These are phyloP conservation scores for Colletotrichum caudatum DNA, from an alignment of 2,329 filamentous ascomycete genomes.

Conservation along the genomic window DNA sequence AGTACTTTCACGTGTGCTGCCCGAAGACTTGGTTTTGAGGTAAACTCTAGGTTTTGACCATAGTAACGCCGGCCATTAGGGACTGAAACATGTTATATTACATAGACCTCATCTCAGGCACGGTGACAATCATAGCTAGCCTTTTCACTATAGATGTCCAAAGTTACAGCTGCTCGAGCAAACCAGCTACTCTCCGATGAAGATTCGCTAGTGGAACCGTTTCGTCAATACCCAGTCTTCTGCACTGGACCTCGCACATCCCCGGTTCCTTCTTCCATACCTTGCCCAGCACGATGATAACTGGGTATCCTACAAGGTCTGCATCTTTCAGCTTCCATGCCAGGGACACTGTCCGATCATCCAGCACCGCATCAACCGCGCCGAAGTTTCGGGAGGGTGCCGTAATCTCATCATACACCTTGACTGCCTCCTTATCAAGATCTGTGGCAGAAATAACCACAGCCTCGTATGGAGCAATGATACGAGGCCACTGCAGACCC, in stretches of 20 bases:
- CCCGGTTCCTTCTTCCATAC: slow-evolving; percentile 70
- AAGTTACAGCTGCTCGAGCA: slow-evolving; percentile 64
- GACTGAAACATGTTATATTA: neutral
- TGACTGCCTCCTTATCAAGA: slow-evolving; percentile 60
- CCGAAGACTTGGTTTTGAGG: neutral
- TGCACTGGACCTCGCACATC: slow-evolving; percentile 83
- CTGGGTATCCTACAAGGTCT: slow-evolving; percentile 87
- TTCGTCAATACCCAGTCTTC: slow-evolving; percentile 72
- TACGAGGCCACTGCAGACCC: slow-evolving; percentile 89
- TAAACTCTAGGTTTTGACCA: neutral
- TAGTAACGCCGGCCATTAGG: no score
- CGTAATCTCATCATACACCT: slow-evolving; percentile 73
- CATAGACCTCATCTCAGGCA: neutral
- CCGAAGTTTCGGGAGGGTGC: neutral
- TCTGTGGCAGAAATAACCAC: slow-evolving; percentile 70
- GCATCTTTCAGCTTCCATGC: slow-evolving; percentile 93
- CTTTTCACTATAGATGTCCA: neutral
- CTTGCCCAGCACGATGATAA: slow-evolving; percentile 83
- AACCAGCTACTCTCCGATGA: slow-evolving; percentile 55
- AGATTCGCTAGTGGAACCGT: slow-evolving; percentile 66
- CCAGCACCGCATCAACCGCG: slow-evolving; percentile 74
- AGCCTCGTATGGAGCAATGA: slow-evolving; percentile 86
- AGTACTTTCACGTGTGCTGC: neutral
- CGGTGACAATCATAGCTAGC: neutral
- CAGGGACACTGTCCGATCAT: slow-evolving; percentile 77